phyloP scores from a whole-genome alignment of 768 basidiomycete species.

The Dendrothele bispora region DNA sequence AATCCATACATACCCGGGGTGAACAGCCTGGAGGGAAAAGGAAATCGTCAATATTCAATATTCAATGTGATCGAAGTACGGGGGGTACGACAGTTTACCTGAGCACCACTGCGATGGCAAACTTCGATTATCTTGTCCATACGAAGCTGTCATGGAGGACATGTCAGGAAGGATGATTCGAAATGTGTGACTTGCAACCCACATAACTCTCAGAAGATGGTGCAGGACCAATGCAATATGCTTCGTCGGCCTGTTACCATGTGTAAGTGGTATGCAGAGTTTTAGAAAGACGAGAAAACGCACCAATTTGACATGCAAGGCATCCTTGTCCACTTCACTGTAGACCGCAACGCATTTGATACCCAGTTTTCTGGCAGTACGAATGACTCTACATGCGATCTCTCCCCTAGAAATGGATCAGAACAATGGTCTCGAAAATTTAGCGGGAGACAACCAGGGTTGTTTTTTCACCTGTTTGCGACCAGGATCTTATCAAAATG shows the following conservation, averaged over 20 bases:
- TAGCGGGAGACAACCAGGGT: background rate
- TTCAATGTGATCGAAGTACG: constrained; percentile 3
- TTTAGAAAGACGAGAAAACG: constrained; percentile 10
- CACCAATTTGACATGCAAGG: constrained; percentile 83
- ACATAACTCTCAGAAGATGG: constrained; percentile 89
- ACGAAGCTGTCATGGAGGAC: constrained; percentile 51
- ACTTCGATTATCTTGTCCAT: constrained; percentile 89
- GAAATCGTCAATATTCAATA: background rate
- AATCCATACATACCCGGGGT: constrained; percentile 69
- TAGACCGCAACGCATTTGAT: constrained; percentile 92
- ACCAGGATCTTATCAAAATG: constrained; percentile 91
- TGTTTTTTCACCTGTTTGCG: constrained; percentile 69
- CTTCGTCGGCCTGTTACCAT: constrained; percentile 66
- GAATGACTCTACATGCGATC: constrained; percentile 93
- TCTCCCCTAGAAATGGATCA: constrained; percentile 63
- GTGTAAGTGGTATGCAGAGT: background rate
- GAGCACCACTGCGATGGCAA: constrained; percentile 79
- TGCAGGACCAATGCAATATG: constrained; percentile 92
- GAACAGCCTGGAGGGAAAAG: constrained; percentile 63
- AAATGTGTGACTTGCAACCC: constrained; percentile 26
- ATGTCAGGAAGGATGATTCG: background rate
- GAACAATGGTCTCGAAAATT: background rate
- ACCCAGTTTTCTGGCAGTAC: constrained; percentile 84
- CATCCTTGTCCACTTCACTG: constrained; percentile 79
- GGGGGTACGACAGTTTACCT: constrained; percentile 45